Conservation (phyloP, 176 grass and related monocot species). For the Oryza meyeriana region DNA sequence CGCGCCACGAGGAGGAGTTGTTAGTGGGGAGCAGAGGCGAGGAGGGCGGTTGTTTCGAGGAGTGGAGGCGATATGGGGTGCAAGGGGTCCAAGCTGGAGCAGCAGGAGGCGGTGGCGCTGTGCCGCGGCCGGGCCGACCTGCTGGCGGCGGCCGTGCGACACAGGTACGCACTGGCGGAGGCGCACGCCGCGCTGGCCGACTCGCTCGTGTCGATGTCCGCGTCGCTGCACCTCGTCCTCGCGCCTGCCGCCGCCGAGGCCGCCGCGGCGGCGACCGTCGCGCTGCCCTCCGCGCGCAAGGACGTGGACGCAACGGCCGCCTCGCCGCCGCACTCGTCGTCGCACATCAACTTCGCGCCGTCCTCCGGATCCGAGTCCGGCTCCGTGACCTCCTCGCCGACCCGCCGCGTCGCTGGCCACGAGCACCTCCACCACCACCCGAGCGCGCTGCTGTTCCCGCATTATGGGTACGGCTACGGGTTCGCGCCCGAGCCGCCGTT, state of each 20-base stretch:
- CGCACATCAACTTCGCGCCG: constrained; percentile 52
- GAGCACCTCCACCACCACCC: neutral
- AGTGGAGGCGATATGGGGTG: constrained; percentile 76
- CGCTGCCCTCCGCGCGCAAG: constrained; percentile 20
- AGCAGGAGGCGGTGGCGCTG: constrained; percentile 73
- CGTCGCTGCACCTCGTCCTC: constrained; percentile 51
- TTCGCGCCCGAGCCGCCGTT: constrained; percentile 34
- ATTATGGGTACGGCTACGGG: constrained; percentile 21
- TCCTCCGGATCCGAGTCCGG: constrained; percentile 57
- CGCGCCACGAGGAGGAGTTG: neutral
- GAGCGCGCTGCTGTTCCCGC: constrained; percentile 16
- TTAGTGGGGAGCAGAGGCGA: neutral
- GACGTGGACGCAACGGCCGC: neutral
- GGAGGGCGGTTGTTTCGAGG: no score
- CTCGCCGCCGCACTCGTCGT: constrained; percentile 44
- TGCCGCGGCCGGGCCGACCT: constrained; percentile 81
- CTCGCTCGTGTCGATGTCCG: constrained; percentile 62
- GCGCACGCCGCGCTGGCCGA: constrained; percentile 57
- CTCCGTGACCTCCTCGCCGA: constrained; percentile 33
- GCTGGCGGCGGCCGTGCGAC: constrained; percentile 58
- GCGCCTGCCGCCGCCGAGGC: neutral
- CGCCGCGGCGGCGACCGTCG: neutral
- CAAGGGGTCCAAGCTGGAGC: constrained; percentile 82
- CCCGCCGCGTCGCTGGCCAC: neutral
- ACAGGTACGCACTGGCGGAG: constrained; percentile 66